Evolutionary conservation across 2,329 filamentous ascomycete species (phyloP), one percentile per base, ranked within the genome.

Genomic region (Colletotrichum lupini): DNA sequence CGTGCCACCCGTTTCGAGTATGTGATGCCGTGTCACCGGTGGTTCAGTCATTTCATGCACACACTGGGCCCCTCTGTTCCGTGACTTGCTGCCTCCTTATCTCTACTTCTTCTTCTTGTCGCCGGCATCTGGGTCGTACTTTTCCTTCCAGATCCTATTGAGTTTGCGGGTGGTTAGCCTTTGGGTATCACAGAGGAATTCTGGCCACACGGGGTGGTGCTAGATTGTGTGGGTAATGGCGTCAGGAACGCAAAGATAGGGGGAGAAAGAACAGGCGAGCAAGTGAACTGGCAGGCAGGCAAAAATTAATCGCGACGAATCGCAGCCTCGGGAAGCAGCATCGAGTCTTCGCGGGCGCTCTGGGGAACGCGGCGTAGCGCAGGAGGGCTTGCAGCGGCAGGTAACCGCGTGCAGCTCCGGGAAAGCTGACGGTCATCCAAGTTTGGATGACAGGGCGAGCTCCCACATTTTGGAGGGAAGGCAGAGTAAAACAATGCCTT

Each of bases 141-240:
- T 98, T 75, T 97, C 95, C 83, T 98, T 98, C 95, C 96, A 98
- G 80, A 98, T 98, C 95, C 95, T 97, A 80, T 35, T 42, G 30
- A 61, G 55, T 52, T 42, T 37, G 61, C 26, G 42, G 56, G 32
- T 53, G 5, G 67, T 73, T 28, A 73, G 71, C 60, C 56, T 57
- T 61, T 14, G 12, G 42, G 67, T 73, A 46, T 52, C 37, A 70
- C 61, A 16, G 28, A 14, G 37, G 14, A 14, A 49, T 49, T 22
- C 19, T 26, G 6, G 22, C 60, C 55, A 30, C n/a, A 24, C 60
- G 52, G 30, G 9, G 37, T 69, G 37, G 59, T 63, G 24, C 58
- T 46, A 73, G 56, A 22, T n/a, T 30, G 26, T 30, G 19, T 26
- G 32, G 49, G 59, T 22, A 30, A 73, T 57, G 46, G 57, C 35